Percentiles rank a stretch among this genome's conserved stretches.
Conservation (phyloP, 352 stramenopile genomes). For the Phytophthora ramorum region DNA sequence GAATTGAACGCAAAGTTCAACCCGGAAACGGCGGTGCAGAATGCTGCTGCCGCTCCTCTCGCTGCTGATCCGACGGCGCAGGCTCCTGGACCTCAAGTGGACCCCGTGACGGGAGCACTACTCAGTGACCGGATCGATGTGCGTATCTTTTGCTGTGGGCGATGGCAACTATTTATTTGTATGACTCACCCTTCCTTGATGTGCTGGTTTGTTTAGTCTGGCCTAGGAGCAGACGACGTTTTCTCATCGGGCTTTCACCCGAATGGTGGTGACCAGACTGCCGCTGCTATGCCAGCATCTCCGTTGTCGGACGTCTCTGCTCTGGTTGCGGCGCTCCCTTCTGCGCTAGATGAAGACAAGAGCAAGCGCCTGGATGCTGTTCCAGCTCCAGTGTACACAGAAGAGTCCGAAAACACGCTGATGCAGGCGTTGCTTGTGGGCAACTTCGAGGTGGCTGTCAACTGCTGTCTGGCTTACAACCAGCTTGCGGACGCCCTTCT, state of each 20-base stretch:
- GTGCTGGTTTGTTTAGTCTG: conserved; percentile 43
- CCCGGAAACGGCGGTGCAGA: conserved; percentile 45
- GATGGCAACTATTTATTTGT: conserved; percentile 2
- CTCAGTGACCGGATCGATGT: conserved; percentile 82
- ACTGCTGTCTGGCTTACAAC: conserved; percentile 96
- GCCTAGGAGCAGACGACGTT: conserved; percentile 74
- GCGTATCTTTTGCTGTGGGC: conserved; percentile 30
- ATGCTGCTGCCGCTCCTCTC: conserved; percentile 31
- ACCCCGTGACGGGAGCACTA: conserved; percentile 53
- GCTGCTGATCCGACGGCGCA: conserved; percentile 26
- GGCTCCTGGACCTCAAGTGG: conserved; percentile 32
- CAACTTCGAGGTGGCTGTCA: conserved; percentile 98
- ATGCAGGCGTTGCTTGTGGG: conserved; percentile 97
- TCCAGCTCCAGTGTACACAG: conserved; percentile 79
- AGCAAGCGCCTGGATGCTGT: conserved; percentile 78
- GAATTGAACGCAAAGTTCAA: conserved; percentile 84
- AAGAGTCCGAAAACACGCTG: conserved; percentile 92
- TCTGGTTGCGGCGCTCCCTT: conserved; percentile 54
- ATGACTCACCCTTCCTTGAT: conserved; percentile 9
- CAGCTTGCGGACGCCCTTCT: conserved; percentile 97
- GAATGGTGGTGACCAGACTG: conserved; percentile 39
- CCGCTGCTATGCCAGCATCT: conserved; percentile 38
- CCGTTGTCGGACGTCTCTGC: conserved; percentile 59
- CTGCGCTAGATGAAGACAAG: conserved; percentile 62
- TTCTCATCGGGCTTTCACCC: conserved; percentile 76